Percentiles rank a stretch among this genome's conserved stretches.
phyloP scores from a whole-genome alignment of 805 yeast species.

The Candida silvicultrix region DNA sequence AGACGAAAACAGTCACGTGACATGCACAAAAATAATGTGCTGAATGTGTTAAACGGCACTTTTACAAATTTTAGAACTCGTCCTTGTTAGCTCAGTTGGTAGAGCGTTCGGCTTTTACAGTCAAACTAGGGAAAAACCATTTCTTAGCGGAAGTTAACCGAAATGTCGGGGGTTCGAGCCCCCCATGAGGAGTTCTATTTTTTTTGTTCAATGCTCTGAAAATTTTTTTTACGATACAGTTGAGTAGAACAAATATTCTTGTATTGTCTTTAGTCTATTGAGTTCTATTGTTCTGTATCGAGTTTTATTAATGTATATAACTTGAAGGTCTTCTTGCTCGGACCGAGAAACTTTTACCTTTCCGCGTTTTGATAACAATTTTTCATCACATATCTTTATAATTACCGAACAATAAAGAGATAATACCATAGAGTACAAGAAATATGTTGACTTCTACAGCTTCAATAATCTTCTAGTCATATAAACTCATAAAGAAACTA shows the following conservation, averaged over 20 bases:
- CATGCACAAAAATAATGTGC: not conserved
- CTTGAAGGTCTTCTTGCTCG: too few species aligned
- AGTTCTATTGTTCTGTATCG: too few species aligned
- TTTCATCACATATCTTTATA: too few species aligned
- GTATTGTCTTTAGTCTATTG: too few species aligned
- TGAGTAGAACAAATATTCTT: too few species aligned
- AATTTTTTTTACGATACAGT: too few species aligned
- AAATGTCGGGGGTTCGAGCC: conserved; percentile 17
- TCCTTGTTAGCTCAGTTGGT: conserved; percentile 16
- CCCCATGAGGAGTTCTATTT: conserved; percentile 15
- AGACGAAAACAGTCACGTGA: not conserved
- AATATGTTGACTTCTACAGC: too few species aligned
- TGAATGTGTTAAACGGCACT: not conserved
- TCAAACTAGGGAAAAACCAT: conserved; percentile 6
- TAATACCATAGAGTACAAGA: too few species aligned
- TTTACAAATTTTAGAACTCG: conserved; percentile 7
- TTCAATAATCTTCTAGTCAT: not conserved
- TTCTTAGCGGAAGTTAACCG: conserved; percentile 12
- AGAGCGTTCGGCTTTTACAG: conserved; percentile 15
- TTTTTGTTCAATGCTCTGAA: conserved; percentile 3
- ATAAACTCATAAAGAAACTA: not conserved
- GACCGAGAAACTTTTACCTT: too few species aligned
- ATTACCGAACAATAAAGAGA: too few species aligned
- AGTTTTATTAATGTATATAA: too few species aligned
- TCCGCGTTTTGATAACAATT: too few species aligned